Evolutionary conservation across 345 rosid genomes (phyloP), one percentile per base, ranked within the genome.

Genomic region (Linum usitatissimum): DNA sequence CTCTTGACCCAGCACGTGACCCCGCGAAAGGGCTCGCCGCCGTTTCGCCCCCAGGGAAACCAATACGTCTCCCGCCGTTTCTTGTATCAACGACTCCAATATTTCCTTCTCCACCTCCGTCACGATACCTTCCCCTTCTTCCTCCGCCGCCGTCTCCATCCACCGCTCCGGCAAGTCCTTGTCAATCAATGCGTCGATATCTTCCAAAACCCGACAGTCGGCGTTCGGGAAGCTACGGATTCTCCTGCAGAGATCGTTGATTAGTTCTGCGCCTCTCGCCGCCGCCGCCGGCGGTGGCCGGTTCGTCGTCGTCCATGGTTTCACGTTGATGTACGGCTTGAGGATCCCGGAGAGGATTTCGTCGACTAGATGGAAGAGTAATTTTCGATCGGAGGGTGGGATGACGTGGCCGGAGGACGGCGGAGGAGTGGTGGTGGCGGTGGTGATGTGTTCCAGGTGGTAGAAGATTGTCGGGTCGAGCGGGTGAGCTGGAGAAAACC

Each of bases 201-300:
- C 92, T 49, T 84, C 90, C 6, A 88, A 81, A 31, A 82, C 84
- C 3, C 63, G 77, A 53, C 96, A 88, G 31, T 84, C 77, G 0
- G 82, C 76, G 14, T 67, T 45, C 12, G 88, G 88, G 18, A 75
- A 84, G 71, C 72, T 53, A 18, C 65, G 53, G 17, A 88, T 68
- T 54, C 71, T 67, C 40, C 53, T 48, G 21, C 79, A 71, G 64
- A 88, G 14, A 5, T 53, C 71, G 45, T 68, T 70, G 45, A 76
- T 68, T 9, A 88, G 66, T 61, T 76, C 68, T 0, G 81, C 73
- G 21, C 90, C 92, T 62, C 63, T 67, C 59, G 61, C 28, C 17
- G 15, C 51, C 31, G 51, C 49, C 28, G 9, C 15, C 6, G 1
- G 17, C 15, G 14, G 10, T 0, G 51, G 14, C 58, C 57, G 55